Base-by-base conservation (phyloP, 768 basidiomycete species). In the Suillus alpinus region DNA sequence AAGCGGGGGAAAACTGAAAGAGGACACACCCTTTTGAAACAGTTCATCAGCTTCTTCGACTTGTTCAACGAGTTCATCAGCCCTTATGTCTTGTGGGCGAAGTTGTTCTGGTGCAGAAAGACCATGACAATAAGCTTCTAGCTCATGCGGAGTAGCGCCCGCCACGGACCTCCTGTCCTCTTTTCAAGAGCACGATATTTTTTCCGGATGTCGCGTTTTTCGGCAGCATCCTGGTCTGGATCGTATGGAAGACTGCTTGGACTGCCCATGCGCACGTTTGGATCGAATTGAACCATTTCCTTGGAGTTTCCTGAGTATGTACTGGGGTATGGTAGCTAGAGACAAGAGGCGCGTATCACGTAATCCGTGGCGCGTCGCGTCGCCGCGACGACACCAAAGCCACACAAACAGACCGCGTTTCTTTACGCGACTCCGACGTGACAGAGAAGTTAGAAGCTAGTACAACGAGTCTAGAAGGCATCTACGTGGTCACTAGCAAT, bases 201-300 rank as follows among this genome's bases (percentile, higher is more conserved):
- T 69, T 86, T 86, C 46, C 93, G 81, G 7, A 94, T 76, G 43
- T 80, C 79, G 64, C 93, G 86, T 72, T 89, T 88, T 70, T 91
- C 88, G 63, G 89, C 87, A 5, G 87, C 85, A 76, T 94, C 83
- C 70, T 94, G 92, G 71, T 94, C 90, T 10, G 92, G 92, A 69
- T 94, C 90, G 68, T 91, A 94, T 13, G 80, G 76, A 18, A 82
- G 73, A 55, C 76, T 78, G 68, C 57, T 41, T 14, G 58, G n/a
- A 43, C 40, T 31, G 8, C 64, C 66, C 52, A 60, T 59, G 6
- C 62, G 59, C 26, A 46, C 55, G 7, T 57, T 36, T 32, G 39
- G 26, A 18, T 68, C 61, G 47, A 53, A 60, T 6, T 62, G 58
- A 32, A 56, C 66, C 73, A 73, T 75, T 46, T 56, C 32, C 37